phyloP scores from a whole-genome alignment of 768 basidiomycete genomes.

The Tricholoma hemisulphureum region DNA sequence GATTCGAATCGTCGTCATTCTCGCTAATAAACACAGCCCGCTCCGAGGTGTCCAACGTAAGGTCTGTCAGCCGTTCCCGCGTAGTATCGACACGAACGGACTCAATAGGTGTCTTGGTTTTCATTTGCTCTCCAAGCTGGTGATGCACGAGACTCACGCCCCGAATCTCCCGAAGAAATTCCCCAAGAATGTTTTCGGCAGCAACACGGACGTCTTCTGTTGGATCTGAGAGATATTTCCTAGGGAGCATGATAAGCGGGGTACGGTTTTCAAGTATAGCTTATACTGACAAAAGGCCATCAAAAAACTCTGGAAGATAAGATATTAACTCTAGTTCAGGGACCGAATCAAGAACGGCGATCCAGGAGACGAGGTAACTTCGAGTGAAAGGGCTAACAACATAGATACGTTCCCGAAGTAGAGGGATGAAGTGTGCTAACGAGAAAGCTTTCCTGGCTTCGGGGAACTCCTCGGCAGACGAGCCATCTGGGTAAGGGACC shows the following conservation, averaged over 20 bases:
- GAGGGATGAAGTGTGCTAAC: constrained; percentile 89
- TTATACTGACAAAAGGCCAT: constrained; percentile 80
- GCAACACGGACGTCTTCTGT: constrained; percentile 90
- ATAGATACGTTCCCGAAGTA: constrained; percentile 89
- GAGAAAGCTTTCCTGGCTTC: constrained; percentile 81
- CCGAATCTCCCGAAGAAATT: constrained; percentile 88
- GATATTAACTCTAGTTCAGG: constrained; percentile 95
- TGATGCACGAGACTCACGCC: constrained; percentile 78
- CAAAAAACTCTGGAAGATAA: constrained; percentile 92
- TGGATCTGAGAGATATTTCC: constrained; percentile 94
- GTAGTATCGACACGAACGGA: constrained; percentile 38
- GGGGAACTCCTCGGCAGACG: constrained; percentile 37
- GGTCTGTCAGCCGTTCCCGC: constrained; percentile 57
- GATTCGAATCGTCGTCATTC: constrained; percentile 42
- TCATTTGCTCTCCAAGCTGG: constrained; percentile 55
- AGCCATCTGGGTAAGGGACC: constrained; percentile 60
- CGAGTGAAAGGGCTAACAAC: constrained; percentile 95
- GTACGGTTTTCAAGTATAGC: constrained; percentile 2
- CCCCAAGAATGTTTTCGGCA: constrained; percentile 84
- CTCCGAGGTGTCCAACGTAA: constrained; percentile 57
- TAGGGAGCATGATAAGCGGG: constrained; percentile 28
- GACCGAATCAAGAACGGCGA: constrained; percentile 91
- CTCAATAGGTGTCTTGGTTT: constrained; percentile 43
- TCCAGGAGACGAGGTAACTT: constrained; percentile 97
- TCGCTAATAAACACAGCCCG: constrained; percentile 56